These are phyloP conservation scores for Lichtheimia ornata DNA, from an alignment of 371 early-diverging fungal species.

Conservation along the genomic window DNA sequence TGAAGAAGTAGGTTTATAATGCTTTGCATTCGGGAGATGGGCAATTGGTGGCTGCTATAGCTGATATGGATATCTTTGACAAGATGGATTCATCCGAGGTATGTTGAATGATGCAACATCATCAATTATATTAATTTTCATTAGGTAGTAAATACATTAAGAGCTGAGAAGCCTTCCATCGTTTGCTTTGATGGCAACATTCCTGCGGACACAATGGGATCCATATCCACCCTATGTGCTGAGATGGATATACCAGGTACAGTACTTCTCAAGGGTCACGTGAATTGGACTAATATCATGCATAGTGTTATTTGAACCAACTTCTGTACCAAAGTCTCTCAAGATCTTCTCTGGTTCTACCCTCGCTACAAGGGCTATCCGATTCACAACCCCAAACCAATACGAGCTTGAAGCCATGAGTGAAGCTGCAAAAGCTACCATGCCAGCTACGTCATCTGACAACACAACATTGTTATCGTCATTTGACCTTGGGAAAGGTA, in stretches of 20 bases:
- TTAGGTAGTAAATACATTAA: conserved; percentile 38
- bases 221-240: conserved; percentile 26
- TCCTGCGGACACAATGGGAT: conserved; percentile 18
- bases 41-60: conserved; percentile 77
- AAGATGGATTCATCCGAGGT: conserved; percentile 38
- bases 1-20: conserved; percentile 64
- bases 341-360: conserved; percentile 47
- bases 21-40: conserved; percentile 75
- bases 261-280: neutral
- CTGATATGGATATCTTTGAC: conserved; percentile 85
- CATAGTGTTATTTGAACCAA: conserved; percentile 91
- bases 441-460: neutral
- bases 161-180: neutral
- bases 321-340: conserved; percentile 82
- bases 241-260: conserved; percentile 34
- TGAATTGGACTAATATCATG: too few relatives aligned
- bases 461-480: neutral
- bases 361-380: conserved; percentile 27
- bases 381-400: conserved; percentile 66
- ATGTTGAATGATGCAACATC: neutral
- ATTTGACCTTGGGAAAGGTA: too few relatives aligned
- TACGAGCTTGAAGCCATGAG: conserved; percentile 69
- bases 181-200: conserved; percentile 1
- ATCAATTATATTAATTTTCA: neutral
- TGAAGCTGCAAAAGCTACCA: conserved; percentile 29